Conservation (phyloP, 2,329 filamentous ascomycete species). For the Zasmidium cellare region DNA sequence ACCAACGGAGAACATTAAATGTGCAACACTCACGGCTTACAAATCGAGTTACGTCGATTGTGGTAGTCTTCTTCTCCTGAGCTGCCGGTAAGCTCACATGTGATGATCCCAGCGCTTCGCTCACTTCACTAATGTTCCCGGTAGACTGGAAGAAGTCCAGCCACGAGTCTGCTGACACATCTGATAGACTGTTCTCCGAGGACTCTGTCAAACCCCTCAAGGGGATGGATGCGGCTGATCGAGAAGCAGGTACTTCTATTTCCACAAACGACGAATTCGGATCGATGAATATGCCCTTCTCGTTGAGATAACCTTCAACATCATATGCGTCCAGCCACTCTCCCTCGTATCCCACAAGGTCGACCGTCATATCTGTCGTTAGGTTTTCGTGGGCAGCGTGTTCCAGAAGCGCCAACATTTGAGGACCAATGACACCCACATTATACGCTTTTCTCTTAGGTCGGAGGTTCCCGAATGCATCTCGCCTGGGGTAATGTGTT, state of each 20-base stretch:
- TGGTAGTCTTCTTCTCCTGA: conserved; percentile 37
- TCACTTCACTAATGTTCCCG: conserved; percentile 6
- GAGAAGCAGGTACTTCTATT: conserved; percentile 42
- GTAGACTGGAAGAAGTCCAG: conserved; percentile 29
- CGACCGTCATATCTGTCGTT: conserved; percentile 43
- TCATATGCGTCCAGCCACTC: conserved; percentile 78
- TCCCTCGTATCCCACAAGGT: conserved; percentile 65
- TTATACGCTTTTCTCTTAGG: conserved; percentile 26
- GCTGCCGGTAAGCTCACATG: background rate
- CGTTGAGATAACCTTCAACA: conserved; percentile 70
- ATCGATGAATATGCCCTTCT: conserved; percentile 64
- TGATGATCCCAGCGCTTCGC: background rate
- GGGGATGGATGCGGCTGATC: no score
- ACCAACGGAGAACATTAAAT: no score
- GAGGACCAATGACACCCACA: conserved; percentile 32
- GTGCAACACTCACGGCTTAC: conserved; percentile 44
- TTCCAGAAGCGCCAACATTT: conserved; percentile 29
- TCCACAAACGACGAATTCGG: conserved; percentile 61
- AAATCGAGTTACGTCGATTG: conserved; percentile 45
- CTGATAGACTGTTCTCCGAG: conserved; percentile 23
- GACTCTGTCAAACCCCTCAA: no score
- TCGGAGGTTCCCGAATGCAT: conserved; percentile 60
- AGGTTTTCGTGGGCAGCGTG: conserved; percentile 27
- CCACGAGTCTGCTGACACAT: conserved; percentile 26
- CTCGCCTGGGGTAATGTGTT: conserved; percentile 55